Conservation (phyloP, 768 basidiomycete species). For the Lentinula guzmanii region DNA sequence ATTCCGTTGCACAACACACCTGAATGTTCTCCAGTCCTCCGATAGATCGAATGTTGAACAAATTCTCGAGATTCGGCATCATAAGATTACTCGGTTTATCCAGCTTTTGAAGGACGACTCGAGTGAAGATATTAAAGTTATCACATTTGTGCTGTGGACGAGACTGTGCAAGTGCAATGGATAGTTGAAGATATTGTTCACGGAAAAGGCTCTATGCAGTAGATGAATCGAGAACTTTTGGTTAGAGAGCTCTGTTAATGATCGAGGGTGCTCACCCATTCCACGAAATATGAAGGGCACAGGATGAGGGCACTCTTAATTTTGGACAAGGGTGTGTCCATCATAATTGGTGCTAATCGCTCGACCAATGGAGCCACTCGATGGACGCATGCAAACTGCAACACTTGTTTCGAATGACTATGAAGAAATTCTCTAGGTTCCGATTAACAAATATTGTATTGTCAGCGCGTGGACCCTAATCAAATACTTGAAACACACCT, state of each 20-base stretch:
- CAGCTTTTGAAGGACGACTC: background rate
- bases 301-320: background rate
- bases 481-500: background rate
- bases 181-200: conserved; percentile 1
- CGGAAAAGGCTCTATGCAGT: background rate
- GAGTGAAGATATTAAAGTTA: background rate
- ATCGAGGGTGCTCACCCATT: background rate
- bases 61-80: background rate
- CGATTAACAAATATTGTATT: background rate
- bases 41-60: conserved; percentile 1
- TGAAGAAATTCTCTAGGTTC: background rate
- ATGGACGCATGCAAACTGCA: background rate
- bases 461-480: background rate
- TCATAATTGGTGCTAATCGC: conserved; percentile 2
- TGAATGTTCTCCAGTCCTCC: background rate
- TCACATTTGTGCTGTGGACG: background rate
- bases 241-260: background rate
- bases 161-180: conserved; percentile 2
- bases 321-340: background rate
- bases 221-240: background rate
- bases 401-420: background rate
- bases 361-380: background rate
- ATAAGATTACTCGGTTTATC: conserved; percentile 1
- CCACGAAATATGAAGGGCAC: background rate
- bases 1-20: background rate